These are phyloP conservation scores for Aurinia saxatilis DNA, from an alignment of 345 rosid genomes.

Conservation along the genomic window DNA sequence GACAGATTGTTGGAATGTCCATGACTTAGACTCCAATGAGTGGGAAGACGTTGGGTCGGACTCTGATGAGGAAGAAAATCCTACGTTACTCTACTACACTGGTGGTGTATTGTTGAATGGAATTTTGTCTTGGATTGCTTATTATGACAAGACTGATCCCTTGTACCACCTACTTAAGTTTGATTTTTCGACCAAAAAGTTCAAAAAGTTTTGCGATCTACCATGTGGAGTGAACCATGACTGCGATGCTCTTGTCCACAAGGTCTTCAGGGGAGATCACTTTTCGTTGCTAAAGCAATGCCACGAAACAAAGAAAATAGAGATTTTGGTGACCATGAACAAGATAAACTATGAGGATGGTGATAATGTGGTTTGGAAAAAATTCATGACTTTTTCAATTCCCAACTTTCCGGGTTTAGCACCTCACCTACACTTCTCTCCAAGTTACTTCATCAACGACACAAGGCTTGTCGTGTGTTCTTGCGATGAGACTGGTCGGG, in stretches of 20 bases:
- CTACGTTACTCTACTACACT: too few species aligned
- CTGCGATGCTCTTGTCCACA: neutral
- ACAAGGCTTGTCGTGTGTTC: too few species aligned
- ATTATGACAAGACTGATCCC: neutral
- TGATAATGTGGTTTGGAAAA: neutral
- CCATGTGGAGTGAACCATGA: neutral
- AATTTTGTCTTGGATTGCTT: neutral
- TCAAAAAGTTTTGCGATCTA: neutral
- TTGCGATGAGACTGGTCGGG: too few species aligned
- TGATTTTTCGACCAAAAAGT: neutral
- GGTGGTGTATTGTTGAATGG: neutral
- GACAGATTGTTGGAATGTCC: neutral
- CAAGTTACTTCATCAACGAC: too few species aligned
- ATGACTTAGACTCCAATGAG: neutral
- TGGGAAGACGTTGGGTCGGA: neutral
- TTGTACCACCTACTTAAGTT: neutral
- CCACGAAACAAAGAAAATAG: neutral
- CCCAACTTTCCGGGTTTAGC: neutral
- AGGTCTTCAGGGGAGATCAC: neutral
- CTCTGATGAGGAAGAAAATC: too few species aligned
- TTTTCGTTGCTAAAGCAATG: neutral
- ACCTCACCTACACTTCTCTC: too few species aligned
- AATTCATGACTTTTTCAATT: neutral
- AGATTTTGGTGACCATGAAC: constrained; percentile 3
- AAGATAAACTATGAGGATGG: neutral